Evolutionary conservation across 2,329 filamentous ascomycete genomes (phyloP), one percentile per base, ranked within the genome.

Genomic region (Ophiobolus disseminans): DNA sequence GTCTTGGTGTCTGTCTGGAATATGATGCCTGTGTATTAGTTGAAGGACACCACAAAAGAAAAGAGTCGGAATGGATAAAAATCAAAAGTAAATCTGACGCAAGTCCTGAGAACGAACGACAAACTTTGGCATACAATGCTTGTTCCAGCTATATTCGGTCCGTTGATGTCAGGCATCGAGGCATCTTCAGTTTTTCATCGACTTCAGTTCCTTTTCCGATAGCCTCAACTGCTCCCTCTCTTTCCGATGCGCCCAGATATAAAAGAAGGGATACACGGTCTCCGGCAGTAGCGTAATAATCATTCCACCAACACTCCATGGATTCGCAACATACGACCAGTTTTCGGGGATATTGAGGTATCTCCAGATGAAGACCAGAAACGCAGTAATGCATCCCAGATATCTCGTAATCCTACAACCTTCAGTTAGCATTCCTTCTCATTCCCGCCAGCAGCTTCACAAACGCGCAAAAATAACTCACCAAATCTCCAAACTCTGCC

Each of bases 401-500:
- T 70, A 75, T 23, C 73, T 60, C 5, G 70, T 75, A 5, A 74
- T 55, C 72, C 72, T 75, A 19, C 2, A 9, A 8, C 1, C 2
- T 19, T 43, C 31, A 43, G 36, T 49, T 32, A 46, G 40, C 16
- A 7, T 13, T 13, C 31, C 8, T 13, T 4, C 22, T 7, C 19
- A 4, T 28, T 30, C n/a, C 13, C 10, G 11, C 16, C 26, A 31
- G 45, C 3, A 43, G 38, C 34, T 48, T 26, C 16, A 14, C 22
- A 14, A 14, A 14, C 9, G 1, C 22, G 3, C n/a, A 10, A 30
- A 28, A 10, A 14, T 3, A 13, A 60, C 70, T 32, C 46, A 75
- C 73, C 73, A 75, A 8, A 75, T 74, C 55, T 75, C 73, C 8
- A 75, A 41, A 38, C 65, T 70, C 53, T 75, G 73, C 5, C 73